Evolutionary conservation across 1,139 yeast species (phyloP).

Genomic region (Protomyces lactucae-debilis): DNA sequence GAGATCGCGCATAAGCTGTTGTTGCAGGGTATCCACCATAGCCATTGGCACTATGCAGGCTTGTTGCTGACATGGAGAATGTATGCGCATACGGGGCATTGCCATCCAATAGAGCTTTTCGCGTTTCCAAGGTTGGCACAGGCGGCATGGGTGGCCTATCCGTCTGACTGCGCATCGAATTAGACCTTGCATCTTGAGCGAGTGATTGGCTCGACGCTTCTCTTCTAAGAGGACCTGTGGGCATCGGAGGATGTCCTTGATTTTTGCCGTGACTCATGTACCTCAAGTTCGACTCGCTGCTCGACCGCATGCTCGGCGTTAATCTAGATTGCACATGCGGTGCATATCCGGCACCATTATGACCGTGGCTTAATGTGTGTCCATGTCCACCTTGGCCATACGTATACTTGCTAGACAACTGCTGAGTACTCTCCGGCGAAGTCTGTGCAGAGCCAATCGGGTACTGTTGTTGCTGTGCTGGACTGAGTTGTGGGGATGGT

Average conservation of each 20-base stretch:
- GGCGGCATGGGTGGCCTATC: constrained; percentile 16
- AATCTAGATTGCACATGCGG: neutral
- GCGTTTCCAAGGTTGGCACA: constrained; percentile 2
- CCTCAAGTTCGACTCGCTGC: constrained; percentile 12
- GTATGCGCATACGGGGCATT: constrained; percentile 18
- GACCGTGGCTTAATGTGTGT: neutral
- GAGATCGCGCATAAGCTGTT: neutral
- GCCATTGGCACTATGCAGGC: neutral
- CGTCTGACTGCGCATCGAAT: neutral
- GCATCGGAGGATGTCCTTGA: constrained; percentile 6
- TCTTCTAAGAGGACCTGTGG: constrained; percentile 6
- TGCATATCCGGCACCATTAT: neutral
- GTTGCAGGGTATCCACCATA: neutral
- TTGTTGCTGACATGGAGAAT: constrained; percentile 1
- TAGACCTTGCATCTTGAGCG: neutral
- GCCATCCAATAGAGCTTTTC: constrained; percentile 15
- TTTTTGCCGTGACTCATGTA: neutral
- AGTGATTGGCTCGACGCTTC: constrained; percentile 13
- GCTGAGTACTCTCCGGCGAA: neutral
- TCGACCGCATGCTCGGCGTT: constrained; percentile 3
- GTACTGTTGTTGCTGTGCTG: neutral
- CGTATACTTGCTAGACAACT: neutral
- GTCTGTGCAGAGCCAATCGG: neutral
- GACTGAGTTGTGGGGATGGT: neutral
- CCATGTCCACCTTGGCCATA: neutral